Base-by-base conservation (phyloP, 2,329 filamentous ascomycete species). In the Aaosphaeria pasadenensis region DNA sequence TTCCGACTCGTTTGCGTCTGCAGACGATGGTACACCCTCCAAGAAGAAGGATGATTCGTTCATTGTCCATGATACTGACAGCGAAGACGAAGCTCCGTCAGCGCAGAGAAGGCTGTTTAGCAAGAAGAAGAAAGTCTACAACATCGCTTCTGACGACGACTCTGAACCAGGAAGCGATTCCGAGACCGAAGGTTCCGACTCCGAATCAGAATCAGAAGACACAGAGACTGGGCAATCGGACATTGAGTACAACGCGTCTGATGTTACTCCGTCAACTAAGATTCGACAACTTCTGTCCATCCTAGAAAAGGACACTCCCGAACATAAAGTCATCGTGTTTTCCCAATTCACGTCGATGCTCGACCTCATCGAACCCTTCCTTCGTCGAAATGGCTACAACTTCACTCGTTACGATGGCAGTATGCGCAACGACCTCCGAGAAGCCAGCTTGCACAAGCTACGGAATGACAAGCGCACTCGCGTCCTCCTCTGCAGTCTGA, bases 271-370 rank as follows among this genome's bases (percentile, higher is more conserved):
- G 2, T 99, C 94, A 0, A 92, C 94, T 59, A 99, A 99, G 75
- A 95, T 99, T 62, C 85, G 87, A 40, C 85, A 94, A 59, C 80
- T 97, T 17, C 81, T 95, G 63, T 79, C 84, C 51, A 88, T 99
- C 44, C 81, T 99, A 6, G 81, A 85, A 54, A 83, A 83, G 40
- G 94, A 99, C 70, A 85, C 85, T 0, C 75, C 79, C 1, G 79
- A 90, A 50, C 89, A 96, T 79, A 99, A 99, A 67, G 95, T 96
- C 66, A 99, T 99, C 62, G 91, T 99, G 54, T 99, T 99, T 73
- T 96, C 91, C 1, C 90, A 97, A 62, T 99, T 99, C 73, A 99
- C 94, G 0, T 94, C 90, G 0, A 99, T 99, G 94, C 84, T 99
- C 41, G 89, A 97, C 73, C 84, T 97, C 30, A 85, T 99, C 53